phyloP scores from a whole-genome alignment of 768 basidiomycete genomes.

The Vishniacozyma victoriae region DNA sequence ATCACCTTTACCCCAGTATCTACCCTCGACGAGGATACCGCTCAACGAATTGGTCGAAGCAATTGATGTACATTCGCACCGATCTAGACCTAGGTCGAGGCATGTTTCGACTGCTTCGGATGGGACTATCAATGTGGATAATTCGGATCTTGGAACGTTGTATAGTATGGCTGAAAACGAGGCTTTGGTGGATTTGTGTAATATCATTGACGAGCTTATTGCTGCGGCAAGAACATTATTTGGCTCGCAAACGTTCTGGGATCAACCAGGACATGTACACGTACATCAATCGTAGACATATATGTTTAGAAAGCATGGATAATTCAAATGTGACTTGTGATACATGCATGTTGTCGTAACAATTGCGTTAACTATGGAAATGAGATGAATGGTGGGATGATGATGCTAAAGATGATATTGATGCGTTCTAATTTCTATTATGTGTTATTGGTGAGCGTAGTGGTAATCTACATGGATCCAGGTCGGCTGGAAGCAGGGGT shows the following conservation, averaged over 20 bases:
- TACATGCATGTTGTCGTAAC: too few species aligned
- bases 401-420: too few species aligned
- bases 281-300: too few species aligned
- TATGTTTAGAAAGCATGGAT: too few species aligned
- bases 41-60: conserved; percentile 33
- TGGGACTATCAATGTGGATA: neutral
- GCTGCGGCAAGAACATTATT: conserved; percentile 39
- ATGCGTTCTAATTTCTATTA: too few species aligned
- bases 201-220: conserved; percentile 39
- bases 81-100: neutral
- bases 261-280: neutral
- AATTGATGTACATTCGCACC: conserved; percentile 30
- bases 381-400: too few species aligned
- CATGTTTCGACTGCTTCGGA: neutral
- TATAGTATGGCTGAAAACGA: conserved; percentile 46
- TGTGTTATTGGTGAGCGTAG: too few species aligned
- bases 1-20: conserved; percentile 43
- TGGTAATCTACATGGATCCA: too few species aligned
- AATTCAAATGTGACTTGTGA: too few species aligned
- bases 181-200: conserved; percentile 37
- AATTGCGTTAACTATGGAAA: too few species aligned
- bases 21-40: conserved; percentile 37
- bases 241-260: conserved; percentile 32
- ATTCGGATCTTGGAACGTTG: conserved; percentile 34
- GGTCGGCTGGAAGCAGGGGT: too few species aligned